Base-by-base conservation (phyloP, 2,329 filamentous ascomycete genomes). In the Fusarium sp. region DNA sequence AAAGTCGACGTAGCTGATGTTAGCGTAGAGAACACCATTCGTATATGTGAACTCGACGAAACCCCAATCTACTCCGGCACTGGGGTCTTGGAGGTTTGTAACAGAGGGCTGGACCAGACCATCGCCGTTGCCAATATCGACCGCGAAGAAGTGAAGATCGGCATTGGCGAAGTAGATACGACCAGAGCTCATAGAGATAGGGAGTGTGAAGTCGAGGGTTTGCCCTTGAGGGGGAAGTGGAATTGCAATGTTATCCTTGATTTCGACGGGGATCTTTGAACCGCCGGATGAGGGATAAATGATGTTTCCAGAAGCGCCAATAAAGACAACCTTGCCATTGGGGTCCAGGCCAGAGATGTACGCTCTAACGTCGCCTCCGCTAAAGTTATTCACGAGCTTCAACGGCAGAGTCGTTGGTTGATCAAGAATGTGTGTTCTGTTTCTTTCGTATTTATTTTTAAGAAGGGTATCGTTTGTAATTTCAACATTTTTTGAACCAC, bases 1-100 rank as follows among this genome's bases (percentile, higher is more conserved):
- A 62, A 84, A 85, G 70, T 86, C 84, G 32, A 86, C 84, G 56
- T 82, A 85, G 47, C 79, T 83, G 54, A 86, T 79, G 71, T 85
- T 85, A 63, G 82, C 81, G 41, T 76, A 84, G 25, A 85, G 70
- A 8, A 76, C 72, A 0, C 78, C 77, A 2, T 76, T 68, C 1
- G 76, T 82, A 68, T 80, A 81, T 3, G 82, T 83, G 27, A 86
- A 74, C 68, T 86, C 84, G 19, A 84, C 77, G 54, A 85, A 85
- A 1, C 82, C 83, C 82, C 83, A 85, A 70, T 81, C 81, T 37
- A 82, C 71, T 3, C 73, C 77, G 0, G 80, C 75, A 27, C 79
- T 83, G 5, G 82, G 80, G 53, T 85, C 83, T 4, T 64, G 52
- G 0, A 80, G 73, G 71, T 82, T 83, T 13, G 76, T 78, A 10